Conservation (phyloP, 805 yeast genomes). For the Lachancea lanzarotensis region DNA sequence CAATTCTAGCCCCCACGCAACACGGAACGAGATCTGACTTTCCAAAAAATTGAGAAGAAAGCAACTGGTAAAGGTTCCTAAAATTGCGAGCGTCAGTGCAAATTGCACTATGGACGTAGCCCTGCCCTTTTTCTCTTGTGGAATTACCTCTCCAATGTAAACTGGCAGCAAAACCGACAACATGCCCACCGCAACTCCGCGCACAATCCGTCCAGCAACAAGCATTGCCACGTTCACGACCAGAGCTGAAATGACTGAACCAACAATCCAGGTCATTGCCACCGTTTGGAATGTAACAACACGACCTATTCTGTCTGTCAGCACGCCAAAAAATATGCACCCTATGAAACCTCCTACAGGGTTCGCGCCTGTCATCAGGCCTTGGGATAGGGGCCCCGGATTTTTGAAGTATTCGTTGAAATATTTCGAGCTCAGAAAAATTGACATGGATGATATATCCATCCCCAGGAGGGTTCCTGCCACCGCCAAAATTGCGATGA, state of each 20-base stretch:
- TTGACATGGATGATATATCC: slow-evolving; percentile 73
- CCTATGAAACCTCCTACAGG: slow-evolving; percentile 64
- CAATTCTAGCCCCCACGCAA: slow-evolving; percentile 56
- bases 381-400: slow-evolving; percentile 56
- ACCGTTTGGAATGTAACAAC: slow-evolving; percentile 47
- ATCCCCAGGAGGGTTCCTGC: slow-evolving; percentile 74
- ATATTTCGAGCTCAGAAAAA: slow-evolving; percentile 47
- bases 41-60: slow-evolving; percentile 40
- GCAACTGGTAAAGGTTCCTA: slow-evolving; percentile 47
- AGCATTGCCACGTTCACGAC: slow-evolving; percentile 39
- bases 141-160: slow-evolving; percentile 47
- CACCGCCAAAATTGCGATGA: slow-evolving; percentile 51
- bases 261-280: slow-evolving; percentile 52
- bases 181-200: slow-evolving; percentile 50
- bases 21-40: slow-evolving; percentile 49
- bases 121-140: slow-evolving; percentile 41
- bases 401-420: slow-evolving; percentile 47
- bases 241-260: slow-evolving; percentile 34
- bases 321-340: slow-evolving; percentile 47
- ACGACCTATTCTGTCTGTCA: slow-evolving; percentile 53
- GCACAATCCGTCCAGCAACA: slow-evolving; percentile 41
- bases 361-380: slow-evolving; percentile 69
- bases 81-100: slow-evolving; percentile 51
- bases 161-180: slow-evolving; percentile 52
- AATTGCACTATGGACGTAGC: slow-evolving; percentile 51